Conservation (phyloP, 306 rosid species). For the Cucumis hystrix region DNA sequence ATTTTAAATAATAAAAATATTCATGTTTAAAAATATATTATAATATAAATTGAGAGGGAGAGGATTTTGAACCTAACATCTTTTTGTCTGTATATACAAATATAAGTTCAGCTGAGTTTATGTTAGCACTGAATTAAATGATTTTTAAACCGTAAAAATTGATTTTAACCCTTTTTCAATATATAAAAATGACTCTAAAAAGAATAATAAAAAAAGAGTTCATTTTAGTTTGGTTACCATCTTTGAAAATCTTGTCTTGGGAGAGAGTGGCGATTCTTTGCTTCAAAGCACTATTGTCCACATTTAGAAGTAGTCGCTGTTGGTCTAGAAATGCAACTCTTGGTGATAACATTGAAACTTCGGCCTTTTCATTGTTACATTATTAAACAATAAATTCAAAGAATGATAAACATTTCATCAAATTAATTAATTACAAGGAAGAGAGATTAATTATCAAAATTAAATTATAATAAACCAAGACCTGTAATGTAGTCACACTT, state of each 20-base stretch:
- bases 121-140: too few species aligned
- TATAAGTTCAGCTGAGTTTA: too few species aligned
- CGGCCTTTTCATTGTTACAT: slow-evolving; percentile 31
- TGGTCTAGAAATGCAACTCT: slow-evolving; percentile 83
- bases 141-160: too few species aligned
- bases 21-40: too few species aligned
- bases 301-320: slow-evolving; percentile 79
- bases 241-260: slow-evolving; percentile 93
- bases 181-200: too few species aligned
- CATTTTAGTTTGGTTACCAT: slow-evolving; percentile 27
- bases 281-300: slow-evolving; percentile 86
- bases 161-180: too few species aligned
- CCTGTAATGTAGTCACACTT: slow-evolving; percentile 79
- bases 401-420: background rate
- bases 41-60: too few species aligned
- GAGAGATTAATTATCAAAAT: background rate
- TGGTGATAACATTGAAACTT: slow-evolving; percentile 82
- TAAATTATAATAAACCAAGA: slow-evolving; percentile 2
- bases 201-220: too few species aligned
- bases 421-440: too few species aligned
- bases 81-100: too few species aligned
- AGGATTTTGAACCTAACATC: too few species aligned
- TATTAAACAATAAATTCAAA: background rate
- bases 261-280: slow-evolving; percentile 90
- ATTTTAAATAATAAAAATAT: too few species aligned